These are phyloP conservation scores for Phytopythium ostracodes DNA, from an alignment of 352 stramenopile genomes.

Conservation along the genomic window DNA sequence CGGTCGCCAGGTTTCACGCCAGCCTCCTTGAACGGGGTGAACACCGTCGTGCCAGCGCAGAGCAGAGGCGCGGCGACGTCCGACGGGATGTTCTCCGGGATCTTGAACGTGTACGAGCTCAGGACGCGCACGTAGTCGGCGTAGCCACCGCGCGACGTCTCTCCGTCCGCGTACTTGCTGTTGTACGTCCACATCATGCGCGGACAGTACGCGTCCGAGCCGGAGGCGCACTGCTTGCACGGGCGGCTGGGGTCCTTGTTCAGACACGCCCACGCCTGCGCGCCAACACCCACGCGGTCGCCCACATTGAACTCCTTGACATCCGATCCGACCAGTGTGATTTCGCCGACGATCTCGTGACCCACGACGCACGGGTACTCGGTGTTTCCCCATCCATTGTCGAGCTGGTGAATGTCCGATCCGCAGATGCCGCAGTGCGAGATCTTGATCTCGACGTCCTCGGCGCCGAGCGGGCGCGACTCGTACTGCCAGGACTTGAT, in stretches of 20 bases:
- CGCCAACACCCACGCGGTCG: conserved; percentile 75
- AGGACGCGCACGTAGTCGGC: conserved; percentile 59
- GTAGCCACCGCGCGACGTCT: conserved; percentile 56
- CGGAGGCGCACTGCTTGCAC: conserved; percentile 57
- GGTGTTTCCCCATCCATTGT: conserved; percentile 40
- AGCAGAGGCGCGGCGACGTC: conserved; percentile 59
- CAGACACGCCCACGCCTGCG: conserved; percentile 62
- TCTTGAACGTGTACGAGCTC: conserved; percentile 56
- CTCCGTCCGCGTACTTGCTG: conserved; percentile 35
- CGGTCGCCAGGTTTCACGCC: conserved; percentile 41
- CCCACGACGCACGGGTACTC: conserved; percentile 41
- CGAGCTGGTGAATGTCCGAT: conserved; percentile 48
- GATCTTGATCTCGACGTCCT: conserved; percentile 61
- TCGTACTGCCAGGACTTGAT: conserved; percentile 40
- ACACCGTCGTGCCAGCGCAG: conserved; percentile 85
- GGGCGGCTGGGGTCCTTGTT: conserved; percentile 40
- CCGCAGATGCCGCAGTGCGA: conserved; percentile 58
- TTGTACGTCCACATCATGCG: conserved; percentile 49
- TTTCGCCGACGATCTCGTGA: conserved; percentile 54
- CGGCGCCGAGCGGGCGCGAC: conserved; percentile 33
- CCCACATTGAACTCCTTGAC: conserved; percentile 67
- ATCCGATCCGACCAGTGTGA: conserved; percentile 27
- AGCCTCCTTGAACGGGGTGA: conserved; percentile 56
- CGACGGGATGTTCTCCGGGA: conserved; percentile 66
- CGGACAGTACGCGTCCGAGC: conserved; percentile 60